Evolutionary conservation across 371 early-diverging fungal species (phyloP).

Genomic region (Mucor sp.): DNA sequence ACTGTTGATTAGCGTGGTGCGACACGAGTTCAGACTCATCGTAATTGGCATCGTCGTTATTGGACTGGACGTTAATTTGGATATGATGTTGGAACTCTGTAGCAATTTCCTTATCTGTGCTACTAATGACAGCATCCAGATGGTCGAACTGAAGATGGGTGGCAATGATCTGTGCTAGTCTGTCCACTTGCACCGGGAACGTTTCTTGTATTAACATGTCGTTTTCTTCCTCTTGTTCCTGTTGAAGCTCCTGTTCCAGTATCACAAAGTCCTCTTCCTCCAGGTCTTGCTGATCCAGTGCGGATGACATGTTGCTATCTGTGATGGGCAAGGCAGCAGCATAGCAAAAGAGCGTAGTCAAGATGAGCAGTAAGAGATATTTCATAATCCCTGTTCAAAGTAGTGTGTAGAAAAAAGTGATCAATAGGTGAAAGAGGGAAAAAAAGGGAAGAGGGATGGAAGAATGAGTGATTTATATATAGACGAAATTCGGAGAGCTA

Average conservation of each 20-base stretch:
- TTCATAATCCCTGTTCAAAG: neutral
- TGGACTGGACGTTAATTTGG: constrained; percentile 26
- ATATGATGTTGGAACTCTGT: constrained; percentile 36
- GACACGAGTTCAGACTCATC: constrained; percentile 14
- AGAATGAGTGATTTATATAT: neutral
- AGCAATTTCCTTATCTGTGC: constrained; percentile 37
- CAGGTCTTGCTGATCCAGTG: neutral
- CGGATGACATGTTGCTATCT: neutral
- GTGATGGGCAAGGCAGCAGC: constrained; percentile 9
- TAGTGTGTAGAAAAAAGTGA: neutral
- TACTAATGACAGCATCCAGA: constrained; percentile 34
- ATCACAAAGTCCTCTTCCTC: neutral
- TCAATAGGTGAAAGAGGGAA: neutral
- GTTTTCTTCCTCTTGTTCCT: neutral
- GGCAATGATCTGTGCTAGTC: constrained; percentile 23
- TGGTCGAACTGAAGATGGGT: constrained; percentile 37
- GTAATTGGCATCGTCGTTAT: neutral
- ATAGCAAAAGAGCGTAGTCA: neutral
- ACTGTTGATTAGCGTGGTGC: constrained; percentile 18
- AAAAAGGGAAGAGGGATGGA: constrained; percentile 1
- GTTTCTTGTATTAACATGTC: constrained; percentile 13
- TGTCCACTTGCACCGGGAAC: constrained; percentile 24
- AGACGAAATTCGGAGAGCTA: constrained; percentile 8
- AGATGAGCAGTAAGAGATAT: constrained; percentile 1
- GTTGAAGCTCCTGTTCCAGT: neutral